Evolutionary conservation across 2,329 filamentous ascomycete species (phyloP).

Genomic region (Arthrobotrys pseudoclavata): DNA sequence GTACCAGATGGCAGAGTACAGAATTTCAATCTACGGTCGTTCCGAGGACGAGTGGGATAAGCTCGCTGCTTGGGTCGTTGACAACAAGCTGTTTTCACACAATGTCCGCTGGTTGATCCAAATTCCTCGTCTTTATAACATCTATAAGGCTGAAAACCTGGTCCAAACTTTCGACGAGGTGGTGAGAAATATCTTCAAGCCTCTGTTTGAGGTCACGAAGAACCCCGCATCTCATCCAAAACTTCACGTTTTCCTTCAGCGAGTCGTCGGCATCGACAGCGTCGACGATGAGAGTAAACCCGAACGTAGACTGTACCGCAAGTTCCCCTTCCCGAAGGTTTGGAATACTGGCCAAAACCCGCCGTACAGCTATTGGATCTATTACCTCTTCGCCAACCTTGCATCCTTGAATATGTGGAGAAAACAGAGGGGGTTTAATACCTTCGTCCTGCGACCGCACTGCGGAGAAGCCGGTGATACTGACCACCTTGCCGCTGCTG

Average conservation of each 20-base stretch:
- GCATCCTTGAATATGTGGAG: slow-evolving; percentile 92
- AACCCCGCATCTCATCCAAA: slow-evolving; percentile 89
- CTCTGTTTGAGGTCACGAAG: slow-evolving; percentile 92
- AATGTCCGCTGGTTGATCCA: slow-evolving; percentile 98
- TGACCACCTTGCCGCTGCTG: slow-evolving; percentile 91
- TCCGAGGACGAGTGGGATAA: slow-evolving; percentile 97
- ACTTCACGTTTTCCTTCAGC: slow-evolving; percentile 91
- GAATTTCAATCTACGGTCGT: slow-evolving; percentile 95
- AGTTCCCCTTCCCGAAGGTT: slow-evolving; percentile 88
- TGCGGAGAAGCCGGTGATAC: slow-evolving; percentile 97
- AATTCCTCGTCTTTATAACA: slow-evolving; percentile 91
- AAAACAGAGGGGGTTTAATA: slow-evolving; percentile 93
- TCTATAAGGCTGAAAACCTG: slow-evolving; percentile 89
- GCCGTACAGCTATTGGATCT: slow-evolving; percentile 99
- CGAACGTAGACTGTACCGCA: slow-evolving; percentile 92
- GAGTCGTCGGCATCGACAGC: slow-evolving; percentile 96
- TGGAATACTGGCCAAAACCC: slow-evolving; percentile 97
- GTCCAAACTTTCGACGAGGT: slow-evolving; percentile 93
- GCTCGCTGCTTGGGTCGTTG: slow-evolving; percentile 94
- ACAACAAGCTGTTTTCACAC: slow-evolving; percentile 97
- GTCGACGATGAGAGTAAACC: slow-evolving; percentile 98
- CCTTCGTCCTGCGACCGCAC: slow-evolving; percentile 90
- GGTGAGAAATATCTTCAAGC: slow-evolving; percentile 90
- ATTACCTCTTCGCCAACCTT: slow-evolving; percentile 95
- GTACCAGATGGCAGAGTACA: slow-evolving; percentile 99